A percentile compares a stretch with the other conserved stretches of the same genome.
Evolutionary conservation across 768 basidiomycete genomes (phyloP).

Genomic region (Phlegmacium glaucopus): DNA sequence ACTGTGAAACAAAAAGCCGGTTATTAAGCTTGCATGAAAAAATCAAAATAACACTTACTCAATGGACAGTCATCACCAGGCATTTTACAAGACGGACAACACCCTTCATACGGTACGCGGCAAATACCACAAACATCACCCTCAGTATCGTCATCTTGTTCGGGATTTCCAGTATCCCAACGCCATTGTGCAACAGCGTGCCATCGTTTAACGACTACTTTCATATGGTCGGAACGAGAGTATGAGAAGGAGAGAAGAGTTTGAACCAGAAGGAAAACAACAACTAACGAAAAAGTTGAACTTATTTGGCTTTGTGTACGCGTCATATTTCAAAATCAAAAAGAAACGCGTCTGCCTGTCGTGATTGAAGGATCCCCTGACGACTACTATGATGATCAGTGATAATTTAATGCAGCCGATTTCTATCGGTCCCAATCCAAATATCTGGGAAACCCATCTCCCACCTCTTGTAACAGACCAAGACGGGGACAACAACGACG

Average conservation of each 20-base stretch:
- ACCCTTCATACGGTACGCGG: constrained; percentile 88
- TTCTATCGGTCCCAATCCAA: constrained; percentile 2
- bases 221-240: constrained; percentile 47
- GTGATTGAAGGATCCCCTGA: too few relatives aligned
- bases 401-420: too few relatives aligned
- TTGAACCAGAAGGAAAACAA: too few relatives aligned
- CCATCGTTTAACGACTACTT: constrained; percentile 80
- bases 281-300: not conserved
- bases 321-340: constrained; percentile 7
- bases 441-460: constrained; percentile 14
- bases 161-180: constrained; percentile 59
- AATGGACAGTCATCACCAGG: constrained; percentile 74
- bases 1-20: constrained; percentile 46
- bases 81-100: constrained; percentile 93
- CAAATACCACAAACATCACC: constrained; percentile 83
- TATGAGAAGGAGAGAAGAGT: too few relatives aligned
- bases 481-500: constrained; percentile 8
- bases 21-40: not conserved
- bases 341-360: constrained; percentile 8
- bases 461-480: constrained; percentile 14
- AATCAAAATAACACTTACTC: constrained; percentile 12
- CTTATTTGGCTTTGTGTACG: constrained; percentile 31
- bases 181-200: constrained; percentile 88
- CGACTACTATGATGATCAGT: not conserved
- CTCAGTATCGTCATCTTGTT: constrained; percentile 44